phyloP scores from a whole-genome alignment of 2,329 filamentous ascomycete species.

The Fusarium secorum region DNA sequence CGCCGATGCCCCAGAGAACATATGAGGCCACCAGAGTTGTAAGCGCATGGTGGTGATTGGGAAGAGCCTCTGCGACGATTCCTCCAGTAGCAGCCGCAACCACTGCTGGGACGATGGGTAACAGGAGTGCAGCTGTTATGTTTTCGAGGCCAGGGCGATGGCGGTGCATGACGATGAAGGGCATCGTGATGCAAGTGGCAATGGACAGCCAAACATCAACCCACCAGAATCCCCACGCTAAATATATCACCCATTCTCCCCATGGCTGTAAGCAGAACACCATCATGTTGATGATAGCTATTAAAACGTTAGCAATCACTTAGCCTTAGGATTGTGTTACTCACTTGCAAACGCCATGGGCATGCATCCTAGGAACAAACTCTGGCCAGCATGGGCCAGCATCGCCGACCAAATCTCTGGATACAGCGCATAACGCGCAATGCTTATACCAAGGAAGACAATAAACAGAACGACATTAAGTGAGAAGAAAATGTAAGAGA shows the following conservation, averaged over 20 bases:
- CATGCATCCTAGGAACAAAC: constrained; percentile 72
- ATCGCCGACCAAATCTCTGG: constrained; percentile 72
- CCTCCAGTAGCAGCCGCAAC: constrained; percentile 71
- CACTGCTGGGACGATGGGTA: constrained; percentile 72
- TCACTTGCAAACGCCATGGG: constrained; percentile 72
- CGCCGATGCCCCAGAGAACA: constrained; percentile 72
- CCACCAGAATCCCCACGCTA: constrained; percentile 68
- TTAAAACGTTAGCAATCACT: constrained; percentile 5
- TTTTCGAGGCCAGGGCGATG: constrained; percentile 58
- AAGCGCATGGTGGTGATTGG: constrained; percentile 61
- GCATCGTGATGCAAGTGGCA: constrained; percentile 62
- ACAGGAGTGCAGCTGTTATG: constrained; percentile 70
- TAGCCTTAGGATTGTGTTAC: constrained; percentile 2
- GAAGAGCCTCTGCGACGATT: constrained; percentile 68
- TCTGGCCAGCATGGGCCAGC: constrained; percentile 71
- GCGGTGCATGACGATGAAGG: constrained; percentile 61
- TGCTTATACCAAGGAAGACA: constrained; percentile 60
- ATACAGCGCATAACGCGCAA: constrained; percentile 69
- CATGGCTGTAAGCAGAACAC: constrained; percentile 68
- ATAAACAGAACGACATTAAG: constrained; percentile 67
- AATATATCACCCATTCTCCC: constrained; percentile 63
- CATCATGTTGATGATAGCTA: constrained; percentile 70
- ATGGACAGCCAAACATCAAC: constrained; percentile 62
- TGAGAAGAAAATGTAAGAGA: constrained; percentile 67
- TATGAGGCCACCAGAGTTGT: constrained; percentile 71